Base-by-base conservation (phyloP, 1,139 yeast genomes). In the Yamadazyma membranifaciens region DNA sequence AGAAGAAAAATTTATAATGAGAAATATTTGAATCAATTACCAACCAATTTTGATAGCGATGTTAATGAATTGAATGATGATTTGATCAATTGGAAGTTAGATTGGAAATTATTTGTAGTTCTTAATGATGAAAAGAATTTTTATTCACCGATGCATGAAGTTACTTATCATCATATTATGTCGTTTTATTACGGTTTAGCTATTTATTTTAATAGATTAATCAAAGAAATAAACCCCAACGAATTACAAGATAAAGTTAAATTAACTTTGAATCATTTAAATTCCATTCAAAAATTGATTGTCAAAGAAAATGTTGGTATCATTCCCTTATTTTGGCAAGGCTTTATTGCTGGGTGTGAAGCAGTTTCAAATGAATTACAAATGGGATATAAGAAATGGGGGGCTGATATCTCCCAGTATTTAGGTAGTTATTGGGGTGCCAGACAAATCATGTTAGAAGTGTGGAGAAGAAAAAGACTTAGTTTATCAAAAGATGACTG, bases 401-500 rank as follows among this genome's bases (percentile, higher is more conserved):
- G 92, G 6, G 85, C 85, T n/a, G 81, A 79, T 44, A 78, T 87
- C 46, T 85, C 91, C 2, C 78, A 75, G 47, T 81, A 81, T 38
- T 72, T 87, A 48, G 95, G 95, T 0, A 82, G 92, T 36, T 87
- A 87, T 56, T 84, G 89, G 85, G 89, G 89, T 6, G 91, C 94
- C 1, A 65, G 92, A 45, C 88, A 83, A 55, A 85, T 87, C 37
- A 83, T 88, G 83, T 68, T 82, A 45, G 96, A 87, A 56, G 94
- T 87, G 2, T 87, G 96, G 96, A 63, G 89, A 44, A 68, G 95
- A 35, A 78, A 87, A 51, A 68, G 79, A 40, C 72, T 73, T 52
- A 75, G 75, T 31, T 82, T 76, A 42, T 68, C 72, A 22, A 69
- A 78, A 40, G 86, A 78, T 49, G 80, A 81, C 49, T 88, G 95